phyloP scores from a whole-genome alignment of 139 green algal species.

The Ostreobium quekettii region DNA sequence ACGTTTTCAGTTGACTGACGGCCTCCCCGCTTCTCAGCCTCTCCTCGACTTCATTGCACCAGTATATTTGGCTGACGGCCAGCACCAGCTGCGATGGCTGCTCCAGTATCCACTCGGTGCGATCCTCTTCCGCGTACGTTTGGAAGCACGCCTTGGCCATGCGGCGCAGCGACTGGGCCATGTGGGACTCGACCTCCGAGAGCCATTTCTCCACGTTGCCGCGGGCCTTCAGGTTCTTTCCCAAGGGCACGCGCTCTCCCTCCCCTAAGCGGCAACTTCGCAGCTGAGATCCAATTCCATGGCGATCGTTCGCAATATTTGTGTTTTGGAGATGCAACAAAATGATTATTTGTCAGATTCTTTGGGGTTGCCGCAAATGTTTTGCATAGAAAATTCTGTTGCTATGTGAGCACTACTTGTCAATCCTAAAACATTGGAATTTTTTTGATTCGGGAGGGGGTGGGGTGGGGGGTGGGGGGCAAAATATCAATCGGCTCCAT shows the following conservation, averaged over 20 bases:
- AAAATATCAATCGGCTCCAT: too few relatives aligned
- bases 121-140: conserved; percentile 45
- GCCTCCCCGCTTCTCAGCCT: conserved; percentile 26
- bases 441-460: too few relatives aligned
- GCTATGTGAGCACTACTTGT: too few relatives aligned
- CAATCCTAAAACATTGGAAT: too few relatives aligned
- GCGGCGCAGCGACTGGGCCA: conserved; percentile 50
- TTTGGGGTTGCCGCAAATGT: too few relatives aligned
- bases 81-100: conserved; percentile 78
- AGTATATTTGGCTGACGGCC: conserved; percentile 69
- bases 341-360: too few relatives aligned
- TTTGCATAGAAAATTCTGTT: conserved; percentile 7
- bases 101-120: conserved; percentile 63
- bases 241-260: conserved; percentile 65
- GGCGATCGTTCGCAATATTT: too few relatives aligned
- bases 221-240: conserved; percentile 72
- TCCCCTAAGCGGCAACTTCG: too few relatives aligned
- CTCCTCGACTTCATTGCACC: conserved; percentile 57
- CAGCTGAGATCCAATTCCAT: too few relatives aligned
- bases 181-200: conserved; percentile 56
- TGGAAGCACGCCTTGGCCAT: conserved; percentile 46
- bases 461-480: too few relatives aligned
- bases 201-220: conserved; percentile 81
- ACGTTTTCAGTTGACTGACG: conserved; percentile 26
- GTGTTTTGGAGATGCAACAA: too few relatives aligned